These are phyloP conservation scores for Fusarium pilosicola DNA, from an alignment of 2,329 filamentous ascomycete species.

Conservation along the genomic window DNA sequence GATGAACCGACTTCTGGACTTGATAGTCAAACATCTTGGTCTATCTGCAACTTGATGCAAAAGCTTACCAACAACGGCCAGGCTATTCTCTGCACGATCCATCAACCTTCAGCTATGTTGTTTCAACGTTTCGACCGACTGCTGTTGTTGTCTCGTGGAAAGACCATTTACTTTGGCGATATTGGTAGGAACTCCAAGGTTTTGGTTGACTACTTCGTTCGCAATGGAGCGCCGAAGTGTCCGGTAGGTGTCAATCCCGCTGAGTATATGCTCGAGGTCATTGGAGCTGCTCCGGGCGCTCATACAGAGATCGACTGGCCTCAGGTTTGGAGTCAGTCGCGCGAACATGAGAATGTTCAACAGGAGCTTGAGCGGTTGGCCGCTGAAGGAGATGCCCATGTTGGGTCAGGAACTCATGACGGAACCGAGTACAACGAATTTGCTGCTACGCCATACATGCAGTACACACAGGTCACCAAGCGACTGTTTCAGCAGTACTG, in stretches of 20 bases:
- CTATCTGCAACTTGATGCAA: slow-evolving; percentile 67
- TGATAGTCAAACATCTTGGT: slow-evolving; percentile 69
- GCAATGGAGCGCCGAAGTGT: slow-evolving; percentile 66
- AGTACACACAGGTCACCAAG: slow-evolving; percentile 52
- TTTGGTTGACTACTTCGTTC: slow-evolving; percentile 69
- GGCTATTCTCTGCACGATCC: slow-evolving; percentile 61
- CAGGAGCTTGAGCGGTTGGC: slow-evolving; percentile 47
- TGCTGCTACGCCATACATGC: slow-evolving; percentile 44
- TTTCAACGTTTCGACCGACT: slow-evolving; percentile 66
- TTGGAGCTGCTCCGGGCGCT: slow-evolving; percentile 59
- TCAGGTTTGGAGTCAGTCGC: slow-evolving; percentile 49
- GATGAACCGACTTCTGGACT: slow-evolving; percentile 69
- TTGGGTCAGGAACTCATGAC: background rate
- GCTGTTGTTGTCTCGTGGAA: slow-evolving; percentile 68
- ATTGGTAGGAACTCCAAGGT: slow-evolving; percentile 66
- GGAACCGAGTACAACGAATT: slow-evolving; percentile 44
- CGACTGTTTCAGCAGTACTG: slow-evolving; percentile 49
- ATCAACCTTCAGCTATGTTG: slow-evolving; percentile 60
- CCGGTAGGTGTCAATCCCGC: slow-evolving; percentile 69
- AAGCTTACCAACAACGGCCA: slow-evolving; percentile 65
- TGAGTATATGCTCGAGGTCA: slow-evolving; percentile 71
- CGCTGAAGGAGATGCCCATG: background rate
- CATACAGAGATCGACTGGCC: slow-evolving; percentile 55
- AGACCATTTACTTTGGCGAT: slow-evolving; percentile 73
- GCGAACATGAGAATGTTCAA: slow-evolving; percentile 47